These are phyloP conservation scores for Boletus rubescentipes DNA, from an alignment of 768 basidiomycete genomes.

Conservation along the genomic window DNA sequence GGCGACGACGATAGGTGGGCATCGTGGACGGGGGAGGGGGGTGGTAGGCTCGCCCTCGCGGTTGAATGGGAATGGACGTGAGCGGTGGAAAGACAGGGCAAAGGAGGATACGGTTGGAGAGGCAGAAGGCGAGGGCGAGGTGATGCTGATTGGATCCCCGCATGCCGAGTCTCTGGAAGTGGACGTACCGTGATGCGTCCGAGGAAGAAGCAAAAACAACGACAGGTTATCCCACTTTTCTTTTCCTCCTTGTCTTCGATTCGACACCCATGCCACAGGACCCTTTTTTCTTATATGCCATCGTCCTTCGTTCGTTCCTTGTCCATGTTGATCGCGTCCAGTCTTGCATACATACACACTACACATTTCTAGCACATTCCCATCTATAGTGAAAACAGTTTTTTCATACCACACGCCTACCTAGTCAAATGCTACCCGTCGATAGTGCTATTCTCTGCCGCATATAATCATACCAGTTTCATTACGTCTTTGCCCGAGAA, in stretches of 20 bases:
- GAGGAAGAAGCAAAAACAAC: not conserved
- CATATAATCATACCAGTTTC: not conserved
- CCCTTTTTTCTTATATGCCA: not conserved
- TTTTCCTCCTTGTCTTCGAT: not conserved
- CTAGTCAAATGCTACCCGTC: no score
- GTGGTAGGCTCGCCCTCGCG: not conserved
- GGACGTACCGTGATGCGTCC: constrained; percentile 3
- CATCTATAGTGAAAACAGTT: no score
- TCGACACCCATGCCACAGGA: not conserved
- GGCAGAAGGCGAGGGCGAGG: constrained; percentile 10
- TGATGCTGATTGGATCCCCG: constrained; percentile 20
- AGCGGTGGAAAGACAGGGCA: constrained; percentile 1
- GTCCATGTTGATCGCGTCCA: not conserved
- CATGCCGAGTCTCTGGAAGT: constrained; percentile 7
- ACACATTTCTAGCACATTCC: not conserved
- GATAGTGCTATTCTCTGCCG: no score
- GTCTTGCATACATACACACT: not conserved
- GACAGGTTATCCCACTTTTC: not conserved
- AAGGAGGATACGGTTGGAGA: not conserved
- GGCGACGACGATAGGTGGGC: constrained; percentile 12
- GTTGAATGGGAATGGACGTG: not conserved
- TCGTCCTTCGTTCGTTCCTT: not conserved
- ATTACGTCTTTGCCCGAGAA: no score
- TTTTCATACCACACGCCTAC: no score
- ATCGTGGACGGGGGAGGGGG: not conserved